Percentiles rank a stretch among this genome's conserved stretches.
phyloP scores from a whole-genome alignment of 2,329 filamentous ascomycete species.

The Hymenoscyphus fraxineus region DNA sequence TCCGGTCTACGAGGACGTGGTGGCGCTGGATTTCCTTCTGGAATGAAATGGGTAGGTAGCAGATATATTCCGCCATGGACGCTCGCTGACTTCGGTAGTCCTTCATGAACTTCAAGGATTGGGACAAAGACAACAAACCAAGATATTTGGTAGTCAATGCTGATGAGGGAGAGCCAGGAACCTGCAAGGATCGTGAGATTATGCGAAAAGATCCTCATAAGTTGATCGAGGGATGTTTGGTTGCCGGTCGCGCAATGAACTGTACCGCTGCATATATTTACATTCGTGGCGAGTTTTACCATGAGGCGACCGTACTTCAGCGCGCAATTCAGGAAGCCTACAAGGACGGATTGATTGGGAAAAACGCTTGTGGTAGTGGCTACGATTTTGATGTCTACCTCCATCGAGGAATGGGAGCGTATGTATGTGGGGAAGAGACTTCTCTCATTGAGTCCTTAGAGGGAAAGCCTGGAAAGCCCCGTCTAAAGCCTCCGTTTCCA shows the following conservation, averaged over 20 bases:
- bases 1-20: slow-evolving; percentile 93
- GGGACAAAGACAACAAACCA: slow-evolving; percentile 96
- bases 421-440: slow-evolving; percentile 97
- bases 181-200: slow-evolving; percentile 98
- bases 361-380: slow-evolving; percentile 94
- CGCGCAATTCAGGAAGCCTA: slow-evolving; percentile 97
- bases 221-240: slow-evolving; percentile 93
- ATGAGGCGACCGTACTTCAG: slow-evolving; percentile 91
- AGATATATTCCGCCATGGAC: neutral
- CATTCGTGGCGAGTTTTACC: slow-evolving; percentile 96
- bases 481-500: slow-evolving; percentile 97
- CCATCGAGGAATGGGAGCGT: slow-evolving; percentile 94
- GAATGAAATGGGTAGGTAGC: slow-evolving; percentile 89
- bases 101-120: slow-evolving; percentile 99
- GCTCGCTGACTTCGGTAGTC: slow-evolving; percentile 54
- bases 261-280: slow-evolving; percentile 98
- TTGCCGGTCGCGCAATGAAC: slow-evolving; percentile 97
- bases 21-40: slow-evolving; percentile 95
- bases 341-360: slow-evolving; percentile 88
- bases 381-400: slow-evolving; percentile 98
- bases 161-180: slow-evolving; percentile 97
- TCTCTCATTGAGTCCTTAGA: slow-evolving; percentile 97
- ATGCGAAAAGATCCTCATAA: slow-evolving; percentile 99
- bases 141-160: slow-evolving; percentile 97
- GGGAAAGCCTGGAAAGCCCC: slow-evolving; percentile 97